Evolutionary conservation across 2,329 filamentous ascomycete genomes (phyloP).

Genomic region (Ophiocordyceps unilateralis): DNA sequence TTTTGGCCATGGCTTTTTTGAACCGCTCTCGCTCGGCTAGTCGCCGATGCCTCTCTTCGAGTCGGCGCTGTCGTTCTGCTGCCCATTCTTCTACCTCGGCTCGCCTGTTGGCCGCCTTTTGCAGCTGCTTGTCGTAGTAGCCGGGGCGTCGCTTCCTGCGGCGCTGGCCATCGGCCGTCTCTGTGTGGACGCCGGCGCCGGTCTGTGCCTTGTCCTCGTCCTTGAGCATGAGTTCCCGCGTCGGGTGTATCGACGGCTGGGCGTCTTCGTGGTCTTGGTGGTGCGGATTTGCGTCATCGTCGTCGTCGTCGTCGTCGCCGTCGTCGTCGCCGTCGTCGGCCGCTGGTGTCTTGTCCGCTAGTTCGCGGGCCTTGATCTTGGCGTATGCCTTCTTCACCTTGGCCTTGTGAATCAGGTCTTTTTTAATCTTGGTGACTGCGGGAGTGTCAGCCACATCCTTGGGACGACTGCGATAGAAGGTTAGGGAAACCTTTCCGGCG

Average conservation of each 20-base stretch:
- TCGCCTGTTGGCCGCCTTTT: conserved; percentile 24
- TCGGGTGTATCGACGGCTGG: conserved; percentile 17
- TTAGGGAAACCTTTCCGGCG: conserved; percentile 46
- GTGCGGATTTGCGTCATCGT: conserved; percentile 1
- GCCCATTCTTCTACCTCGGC: conserved; percentile 23
- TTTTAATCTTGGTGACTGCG: conserved; percentile 73
- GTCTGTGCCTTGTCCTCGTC: conserved; percentile 19
- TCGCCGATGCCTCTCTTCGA: conserved; percentile 47
- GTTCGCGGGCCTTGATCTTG: conserved; percentile 51
- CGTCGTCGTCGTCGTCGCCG: conserved; percentile 4
- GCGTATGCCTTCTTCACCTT: conserved; percentile 87
- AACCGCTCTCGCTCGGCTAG: conserved; percentile 47
- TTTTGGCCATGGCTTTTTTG: conserved; percentile 54
- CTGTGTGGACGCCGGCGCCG: conserved; percentile 6
- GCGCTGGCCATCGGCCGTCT: conserved; percentile 13
- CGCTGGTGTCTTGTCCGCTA: conserved; percentile 3
- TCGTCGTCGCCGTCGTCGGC: not conserved
- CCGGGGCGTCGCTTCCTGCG: conserved; percentile 25
- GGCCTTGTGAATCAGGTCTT: conserved; percentile 74
- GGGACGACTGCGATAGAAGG: not conserved
- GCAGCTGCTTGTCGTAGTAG: conserved; percentile 49
- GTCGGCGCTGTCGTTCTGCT: conserved; percentile 25
- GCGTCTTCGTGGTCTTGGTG: conserved; percentile 4
- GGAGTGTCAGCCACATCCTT: not conserved
- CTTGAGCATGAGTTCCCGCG: conserved; percentile 21